Percentiles rank a stretch among this genome's conserved stretches.
Conservation (phyloP, 1,139 yeast genomes). For the Zygotorulaspora mrakii region DNA sequence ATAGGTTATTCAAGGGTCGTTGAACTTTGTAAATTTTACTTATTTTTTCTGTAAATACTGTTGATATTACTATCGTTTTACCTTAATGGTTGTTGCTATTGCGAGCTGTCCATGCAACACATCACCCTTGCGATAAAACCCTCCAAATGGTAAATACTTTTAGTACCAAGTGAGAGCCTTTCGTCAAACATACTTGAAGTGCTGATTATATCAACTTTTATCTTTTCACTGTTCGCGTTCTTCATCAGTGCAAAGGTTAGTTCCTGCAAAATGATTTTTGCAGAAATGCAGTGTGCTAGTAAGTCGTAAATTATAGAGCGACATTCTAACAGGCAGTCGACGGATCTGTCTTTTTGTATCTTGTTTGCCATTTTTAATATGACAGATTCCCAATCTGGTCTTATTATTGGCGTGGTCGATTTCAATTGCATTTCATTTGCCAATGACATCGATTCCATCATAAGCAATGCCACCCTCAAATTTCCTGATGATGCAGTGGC, state of each 20-base stretch:
- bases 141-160: slow-evolving; percentile 90
- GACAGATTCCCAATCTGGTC: slow-evolving; percentile 86
- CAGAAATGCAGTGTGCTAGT: slow-evolving; percentile 89
- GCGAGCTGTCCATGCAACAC: slow-evolving; percentile 38
- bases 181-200: slow-evolving; percentile 80
- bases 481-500: slow-evolving; percentile 63
- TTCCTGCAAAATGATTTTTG: slow-evolving; percentile 68
- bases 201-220: slow-evolving; percentile 55
- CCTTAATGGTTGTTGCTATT: slow-evolving; percentile 6
- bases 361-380: slow-evolving; percentile 60
- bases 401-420: slow-evolving; percentile 46
- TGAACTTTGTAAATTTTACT: no score
- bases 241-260: slow-evolving; percentile 56
- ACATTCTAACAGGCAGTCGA: slow-evolving; percentile 66
- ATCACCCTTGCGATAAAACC: slow-evolving; percentile 88
- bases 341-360: slow-evolving; percentile 59
- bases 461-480: slow-evolving; percentile 69
- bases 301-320: slow-evolving; percentile 79
- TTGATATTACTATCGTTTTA: no score
- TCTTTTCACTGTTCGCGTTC: slow-evolving; percentile 29
- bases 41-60: no score
- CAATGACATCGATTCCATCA: slow-evolving; percentile 81
- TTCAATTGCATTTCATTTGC: slow-evolving; percentile 54
- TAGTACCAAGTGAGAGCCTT: slow-evolving; percentile 77
- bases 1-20: slow-evolving; percentile 55